Base-by-base conservation (phyloP, 2,329 filamentous ascomycete species). In the Nigrograna mackinnonii region DNA sequence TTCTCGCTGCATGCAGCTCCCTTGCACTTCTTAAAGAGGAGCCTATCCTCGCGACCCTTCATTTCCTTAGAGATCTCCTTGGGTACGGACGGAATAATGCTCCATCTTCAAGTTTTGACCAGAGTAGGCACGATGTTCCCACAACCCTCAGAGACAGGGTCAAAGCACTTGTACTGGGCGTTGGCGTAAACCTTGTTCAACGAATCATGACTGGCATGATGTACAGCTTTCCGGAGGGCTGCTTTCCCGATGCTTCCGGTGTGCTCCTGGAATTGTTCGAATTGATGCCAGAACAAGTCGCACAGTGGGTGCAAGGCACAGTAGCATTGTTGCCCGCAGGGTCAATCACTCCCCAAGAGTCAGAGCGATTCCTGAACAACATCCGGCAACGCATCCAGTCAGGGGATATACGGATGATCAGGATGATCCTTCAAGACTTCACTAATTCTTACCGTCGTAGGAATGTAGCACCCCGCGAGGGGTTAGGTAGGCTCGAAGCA, bases 191-290 rank as follows among this genome's bases (percentile, higher is more conserved):
- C 42, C 77, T 99, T 20, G 85, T 94, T 6, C 92, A 96, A 70
- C 87, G 91, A 50, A 85, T 95, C 44, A 79, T 99, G 74, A 94
- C 91, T 1, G 94, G 94, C 46, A 95, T 99, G 91, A 97, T 99
- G 92, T 96, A 96, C 67, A 95, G 87, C 1, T 99, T 99, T 72
- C 95, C 94, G 0, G 83, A 89, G 32, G 94, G 97, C 67, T 96
- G 91, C 71, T 95, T 97, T 62, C 86, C 91, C 0, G 94, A 99
- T 64, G 91, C 91, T 13, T 96, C 90, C 36, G 91, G 91, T 4
- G 89, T 96, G n/a, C 73, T 99, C 39, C 82, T 99, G 46, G 85
- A 86, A 3, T 78, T 97, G 51, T 96, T 99, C 64, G 87, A 96
- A 66, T 75, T 97, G 30, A 76, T 95, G 62, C 94, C 94, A 0